Percentiles rank a stretch among this genome's conserved stretches.
These are phyloP conservation scores for Lasiodiplodia citricola DNA, from an alignment of 2,329 filamentous ascomycete genomes.

Conservation along the genomic window DNA sequence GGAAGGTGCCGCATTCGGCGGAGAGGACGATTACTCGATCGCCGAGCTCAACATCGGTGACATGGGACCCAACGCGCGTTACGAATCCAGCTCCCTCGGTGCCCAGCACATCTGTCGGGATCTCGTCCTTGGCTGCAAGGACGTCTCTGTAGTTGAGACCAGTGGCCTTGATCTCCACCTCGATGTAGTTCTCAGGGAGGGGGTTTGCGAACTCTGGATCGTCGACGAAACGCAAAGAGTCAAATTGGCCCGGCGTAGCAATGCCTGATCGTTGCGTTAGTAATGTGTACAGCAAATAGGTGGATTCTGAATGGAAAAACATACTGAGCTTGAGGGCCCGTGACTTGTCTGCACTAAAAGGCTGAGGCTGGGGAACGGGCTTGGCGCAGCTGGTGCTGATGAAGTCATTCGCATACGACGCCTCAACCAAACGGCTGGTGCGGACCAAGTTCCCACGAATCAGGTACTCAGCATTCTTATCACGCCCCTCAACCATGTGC, in stretches of 20 bases:
- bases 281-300: not conserved
- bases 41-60: constrained; percentile 1
- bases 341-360: not conserved
- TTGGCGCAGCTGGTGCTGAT: constrained; percentile 19
- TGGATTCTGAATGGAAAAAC: not conserved
- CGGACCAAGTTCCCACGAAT: constrained; percentile 15
- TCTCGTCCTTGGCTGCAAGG: constrained; percentile 33
- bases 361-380: not conserved
- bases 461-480: constrained; percentile 11
- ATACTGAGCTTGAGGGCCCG: constrained; percentile 20
- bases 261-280: not conserved
- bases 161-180: constrained; percentile 30
- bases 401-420: constrained; percentile 16
- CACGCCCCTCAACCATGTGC: constrained; percentile 10
- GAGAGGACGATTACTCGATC: constrained; percentile 23
- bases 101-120: constrained; percentile 13
- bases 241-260: constrained; percentile 14
- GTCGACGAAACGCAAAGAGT: constrained; percentile 14
- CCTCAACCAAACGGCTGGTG: constrained; percentile 13
- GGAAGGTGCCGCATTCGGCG: constrained; percentile 23
- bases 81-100: constrained; percentile 30
- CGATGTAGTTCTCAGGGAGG: constrained; percentile 27
- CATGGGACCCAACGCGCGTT: constrained; percentile 4
- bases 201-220: not conserved
- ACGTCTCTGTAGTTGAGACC: constrained; percentile 35